Evolutionary conservation across 192 early-diverging fungal species (phyloP), one percentile per base, ranked within the genome.

Genomic region (Obelidium mucronatum): DNA sequence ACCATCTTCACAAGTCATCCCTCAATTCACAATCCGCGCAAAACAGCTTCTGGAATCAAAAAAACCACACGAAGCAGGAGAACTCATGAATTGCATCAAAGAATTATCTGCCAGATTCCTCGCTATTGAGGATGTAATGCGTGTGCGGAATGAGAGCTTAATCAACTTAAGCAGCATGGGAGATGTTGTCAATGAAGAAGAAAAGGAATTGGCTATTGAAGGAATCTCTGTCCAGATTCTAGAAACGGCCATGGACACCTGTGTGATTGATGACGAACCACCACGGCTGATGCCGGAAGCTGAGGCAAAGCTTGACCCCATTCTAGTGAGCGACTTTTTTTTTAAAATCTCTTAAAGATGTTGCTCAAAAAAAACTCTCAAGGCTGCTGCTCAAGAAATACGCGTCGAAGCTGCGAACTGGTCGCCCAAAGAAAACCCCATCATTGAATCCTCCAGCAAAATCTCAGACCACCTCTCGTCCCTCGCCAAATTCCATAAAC

Each of bases 301-400:
- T 15, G 87, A 89, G 73, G 87, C 87, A 1, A 56, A 72, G 35
- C 69, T 68, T 40, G 59, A 83, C 52, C 87, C 87, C 13, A 83
- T 88, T 73, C 84, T 85, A 77, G 84, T 85, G 61, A 4, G 44
- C 35, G 3, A 39, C 28, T 54, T 8, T 5, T 37, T 22, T 22
- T 53, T 33, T 69, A n/a, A 13, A 42, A 6, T 6, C 0, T 24
- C 8, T 40, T 35, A 1, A 11, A 65, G 11, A 5, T 42, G 39
- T 37, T 17, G 17, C 34, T 0, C 24, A 13, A 8, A 19, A 33
- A 42, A 48, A 17, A 26, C 17, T 44, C 39, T 2, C 1, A 26
- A 86, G 84, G 85, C 87, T 4, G 87, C 84, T 0, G 87, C 79
- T 1, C 85, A 87, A 67, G 85, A 89, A 71, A 80, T 89, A 52